Evolutionary conservation across 2,329 filamentous ascomycete species (phyloP).

Genomic region (Phaeosphaeria sp.): DNA sequence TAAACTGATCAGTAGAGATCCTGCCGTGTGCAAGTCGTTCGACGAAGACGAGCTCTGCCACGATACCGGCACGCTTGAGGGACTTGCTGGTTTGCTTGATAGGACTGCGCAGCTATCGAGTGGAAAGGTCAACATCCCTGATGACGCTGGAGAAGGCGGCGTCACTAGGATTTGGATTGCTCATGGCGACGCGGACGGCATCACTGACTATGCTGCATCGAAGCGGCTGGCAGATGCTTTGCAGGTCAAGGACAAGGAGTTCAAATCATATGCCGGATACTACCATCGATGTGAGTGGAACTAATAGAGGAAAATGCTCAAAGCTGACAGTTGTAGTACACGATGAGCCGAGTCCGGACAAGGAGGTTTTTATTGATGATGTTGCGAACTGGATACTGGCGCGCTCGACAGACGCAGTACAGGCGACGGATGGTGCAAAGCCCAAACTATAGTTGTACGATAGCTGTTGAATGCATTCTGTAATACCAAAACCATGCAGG

Average conservation of each 20-base stretch:
- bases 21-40: constrained; percentile 65
- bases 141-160: constrained; percentile 55
- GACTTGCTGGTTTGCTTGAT: constrained; percentile 78
- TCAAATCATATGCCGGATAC: constrained; percentile 76
- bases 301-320: neutral
- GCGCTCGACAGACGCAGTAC: constrained; percentile 38
- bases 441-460: constrained; percentile 35
- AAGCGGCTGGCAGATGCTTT: constrained; percentile 67
- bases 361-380: constrained; percentile 43
- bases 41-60: constrained; percentile 75
- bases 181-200: constrained; percentile 77
- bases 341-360: constrained; percentile 45
- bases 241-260: constrained; percentile 69
- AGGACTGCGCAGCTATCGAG: constrained; percentile 67
- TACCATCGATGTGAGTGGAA: constrained; percentile 69
- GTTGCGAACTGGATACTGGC: constrained; percentile 45
- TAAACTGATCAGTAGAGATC: constrained; percentile 71
- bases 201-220: constrained; percentile 70
- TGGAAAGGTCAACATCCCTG: constrained; percentile 58
- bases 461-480: neutral
- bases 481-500: neutral
- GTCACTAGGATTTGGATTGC: constrained; percentile 72
- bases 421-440: constrained; percentile 34
- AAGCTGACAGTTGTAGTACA: constrained; percentile 41
- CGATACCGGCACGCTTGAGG: constrained; percentile 85